Conservation (phyloP, 257 asterid species). For the Solanum infundibuliforme region DNA sequence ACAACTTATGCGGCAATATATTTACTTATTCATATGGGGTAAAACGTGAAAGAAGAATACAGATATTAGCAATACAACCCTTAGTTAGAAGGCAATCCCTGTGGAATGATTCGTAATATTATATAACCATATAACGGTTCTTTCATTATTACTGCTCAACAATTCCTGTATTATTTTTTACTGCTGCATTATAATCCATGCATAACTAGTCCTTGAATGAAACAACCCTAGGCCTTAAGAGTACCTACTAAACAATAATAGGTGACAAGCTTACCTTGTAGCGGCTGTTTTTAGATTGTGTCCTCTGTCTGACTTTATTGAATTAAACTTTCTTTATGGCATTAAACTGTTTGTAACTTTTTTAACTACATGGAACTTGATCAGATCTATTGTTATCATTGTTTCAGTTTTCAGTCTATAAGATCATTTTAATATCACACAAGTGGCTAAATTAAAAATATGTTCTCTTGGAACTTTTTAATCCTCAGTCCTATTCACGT, state of each 20-base stretch:
- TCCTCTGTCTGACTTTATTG: neutral
- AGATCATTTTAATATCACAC: neutral
- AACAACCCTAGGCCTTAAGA: neutral
- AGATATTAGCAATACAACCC: neutral
- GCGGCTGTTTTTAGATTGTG: neutral
- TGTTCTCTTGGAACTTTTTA: neutral
- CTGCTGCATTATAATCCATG: neutral
- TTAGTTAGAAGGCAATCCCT: neutral
- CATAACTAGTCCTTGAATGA: neutral
- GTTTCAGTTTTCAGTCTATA: neutral
- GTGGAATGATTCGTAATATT: neutral
- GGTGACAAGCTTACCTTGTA: neutral
- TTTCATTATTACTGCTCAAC: neutral
- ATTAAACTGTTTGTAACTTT: neutral
- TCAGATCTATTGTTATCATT: neutral
- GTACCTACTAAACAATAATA: neutral
- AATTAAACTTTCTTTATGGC: neutral
- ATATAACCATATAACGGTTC: neutral
- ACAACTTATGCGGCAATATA: neutral
- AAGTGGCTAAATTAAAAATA: neutral
- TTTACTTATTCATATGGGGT: neutral
- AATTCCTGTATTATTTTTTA: neutral
- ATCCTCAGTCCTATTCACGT: neutral
- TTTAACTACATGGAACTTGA: neutral
- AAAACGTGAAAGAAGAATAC: neutral